Evolutionary conservation across 805 yeast species (phyloP), one percentile per base, ranked within the genome.

Genomic region (Saccharomycopsis vini): DNA sequence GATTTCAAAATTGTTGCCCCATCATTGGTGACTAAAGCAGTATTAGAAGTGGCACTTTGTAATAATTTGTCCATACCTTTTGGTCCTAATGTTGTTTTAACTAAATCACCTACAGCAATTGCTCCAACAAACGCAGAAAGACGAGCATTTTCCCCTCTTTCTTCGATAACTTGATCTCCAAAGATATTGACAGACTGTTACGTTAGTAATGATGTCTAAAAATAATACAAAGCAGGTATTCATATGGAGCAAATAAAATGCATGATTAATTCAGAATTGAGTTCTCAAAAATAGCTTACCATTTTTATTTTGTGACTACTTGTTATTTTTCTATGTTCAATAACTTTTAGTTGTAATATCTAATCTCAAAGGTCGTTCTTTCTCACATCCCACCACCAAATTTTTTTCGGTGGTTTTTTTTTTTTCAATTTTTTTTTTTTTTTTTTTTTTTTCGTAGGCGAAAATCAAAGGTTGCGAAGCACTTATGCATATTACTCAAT

Each of bases 41-140:
- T 71, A 38, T 85, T 86, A 35, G 92, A 76, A 3, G 88, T 73
- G 16, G 95, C 84, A 52, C 94, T 80, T 58, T 87, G 95, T 50
- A 92, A 69, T 51, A 92, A 69, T 62, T 92, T 92, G 63, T 92
- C 99, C 97, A 92, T 90, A 51, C 99, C 99, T 60, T 92, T 90
- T 50, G 99, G 99, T 13, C 99, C 99, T 52, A 92, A 68, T 2
- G 98, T 84, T 24, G 88, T 71, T 56, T 75, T 77, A 36, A 81
- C 98, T 49, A 92, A 72, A 63, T 92, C 98, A 42, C 98, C 99
- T 29, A 92, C 98, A 33, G 98, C 99, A 60, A 92, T 90, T 52
- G 98, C 98, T 39, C 98, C 98, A 9, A 92, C 95, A 63, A 92
- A 92, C 2, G 98, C 87, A 5, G 96, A 85, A 69, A 90, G 71